Evolutionary conservation across 2,329 filamentous ascomycete species (phyloP).

Genomic region (Aspergillus sp.): DNA sequence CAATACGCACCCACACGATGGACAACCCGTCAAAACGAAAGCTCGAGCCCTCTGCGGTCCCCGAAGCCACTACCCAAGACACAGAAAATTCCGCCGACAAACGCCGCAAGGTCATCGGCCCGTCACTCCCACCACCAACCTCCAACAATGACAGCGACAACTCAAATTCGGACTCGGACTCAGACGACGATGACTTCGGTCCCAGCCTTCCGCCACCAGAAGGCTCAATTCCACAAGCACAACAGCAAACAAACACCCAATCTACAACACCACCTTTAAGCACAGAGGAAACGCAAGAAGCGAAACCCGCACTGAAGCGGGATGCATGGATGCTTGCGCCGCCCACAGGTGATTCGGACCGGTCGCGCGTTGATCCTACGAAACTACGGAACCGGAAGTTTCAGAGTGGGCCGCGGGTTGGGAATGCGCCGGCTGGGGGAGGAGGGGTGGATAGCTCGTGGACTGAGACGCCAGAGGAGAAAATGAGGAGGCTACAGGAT

Average conservation of each 20-base stretch:
- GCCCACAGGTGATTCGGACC: constrained; percentile 55
- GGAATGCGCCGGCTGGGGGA: constrained; percentile 33
- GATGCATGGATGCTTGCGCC: constrained; percentile 85
- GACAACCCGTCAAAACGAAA: constrained; percentile 11
- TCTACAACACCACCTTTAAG: background rate
- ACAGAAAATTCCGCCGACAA: constrained; percentile 31
- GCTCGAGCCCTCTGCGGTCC: background rate
- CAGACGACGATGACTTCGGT: constrained; percentile 44
- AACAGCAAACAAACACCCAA: background rate
- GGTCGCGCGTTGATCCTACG: constrained; percentile 73
- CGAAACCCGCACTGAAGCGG: constrained; percentile 52
- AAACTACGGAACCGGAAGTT: constrained; percentile 82
- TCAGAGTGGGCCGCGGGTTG: constrained; percentile 64
- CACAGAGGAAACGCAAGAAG: constrained; percentile 27
- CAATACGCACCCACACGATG: background rate
- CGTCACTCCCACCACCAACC: constrained; percentile 53
- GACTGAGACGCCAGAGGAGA: constrained; percentile 90
- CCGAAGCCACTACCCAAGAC: background rate
- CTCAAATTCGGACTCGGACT: constrained; percentile 33
- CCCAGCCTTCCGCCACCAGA: constrained; percentile 38
- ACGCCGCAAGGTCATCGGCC: constrained; percentile 55
- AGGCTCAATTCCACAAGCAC: constrained; percentile 6
- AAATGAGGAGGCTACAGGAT: constrained; percentile 75
- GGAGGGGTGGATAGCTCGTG: constrained; percentile 62
- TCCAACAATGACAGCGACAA: constrained; percentile 21